Percentiles rank a stretch among this genome's conserved stretches.
Evolutionary conservation across 192 early-diverging fungal species (phyloP).

Genomic region (Powellomyces hirtus): DNA sequence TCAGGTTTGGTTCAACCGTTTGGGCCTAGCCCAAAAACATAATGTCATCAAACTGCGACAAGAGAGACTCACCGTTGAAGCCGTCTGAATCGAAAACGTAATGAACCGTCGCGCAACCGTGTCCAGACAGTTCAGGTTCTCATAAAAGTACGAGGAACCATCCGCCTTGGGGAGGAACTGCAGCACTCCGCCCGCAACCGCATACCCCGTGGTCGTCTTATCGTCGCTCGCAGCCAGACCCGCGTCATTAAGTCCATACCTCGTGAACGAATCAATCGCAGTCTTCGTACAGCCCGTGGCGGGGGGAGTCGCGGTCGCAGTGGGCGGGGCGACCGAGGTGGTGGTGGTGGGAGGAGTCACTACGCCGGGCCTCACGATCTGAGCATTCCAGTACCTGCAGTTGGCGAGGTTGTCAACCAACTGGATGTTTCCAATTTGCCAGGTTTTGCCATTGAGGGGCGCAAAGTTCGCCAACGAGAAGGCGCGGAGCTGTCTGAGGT

Average conservation of each 20-base stretch:
- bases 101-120: not conserved
- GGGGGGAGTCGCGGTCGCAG: not conserved
- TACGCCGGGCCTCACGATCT: too few relatives aligned
- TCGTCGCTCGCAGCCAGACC: not conserved
- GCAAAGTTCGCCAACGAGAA: not conserved
- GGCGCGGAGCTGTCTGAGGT: not conserved
- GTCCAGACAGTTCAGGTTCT: not conserved
- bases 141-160: not conserved
- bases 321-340: not conserved
- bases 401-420: not conserved
- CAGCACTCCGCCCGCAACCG: not conserved
- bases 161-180: not conserved
- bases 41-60: too few relatives aligned
- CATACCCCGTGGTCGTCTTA: not conserved
- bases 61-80: not conserved
- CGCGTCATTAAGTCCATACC: not conserved
- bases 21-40: not conserved
- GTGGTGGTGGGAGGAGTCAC: not conserved
- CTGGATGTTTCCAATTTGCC: not conserved
- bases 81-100: not conserved
- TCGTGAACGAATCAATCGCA: not conserved
- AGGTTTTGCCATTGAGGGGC: not conserved
- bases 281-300: not conserved
- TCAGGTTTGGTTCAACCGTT: not conserved
- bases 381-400: too few relatives aligned